These are phyloP conservation scores for Exophiala phaeomuriformis DNA, from an alignment of 2,329 filamentous ascomycete species.

Conservation along the genomic window DNA sequence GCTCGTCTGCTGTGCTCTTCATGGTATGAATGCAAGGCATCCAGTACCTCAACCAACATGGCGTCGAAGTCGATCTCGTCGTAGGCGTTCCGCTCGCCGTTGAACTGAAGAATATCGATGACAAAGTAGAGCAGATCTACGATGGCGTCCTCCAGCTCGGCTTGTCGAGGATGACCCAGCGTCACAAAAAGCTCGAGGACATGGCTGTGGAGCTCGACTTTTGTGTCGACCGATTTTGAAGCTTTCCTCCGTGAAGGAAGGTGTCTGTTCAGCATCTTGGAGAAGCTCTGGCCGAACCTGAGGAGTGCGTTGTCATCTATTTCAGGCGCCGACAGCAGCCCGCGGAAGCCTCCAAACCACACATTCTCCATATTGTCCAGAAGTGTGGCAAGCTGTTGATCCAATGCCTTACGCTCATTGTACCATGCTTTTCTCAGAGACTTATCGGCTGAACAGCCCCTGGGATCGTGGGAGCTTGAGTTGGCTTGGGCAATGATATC, in stretches of 20 bases:
- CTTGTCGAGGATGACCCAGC: slow-evolving; percentile 62
- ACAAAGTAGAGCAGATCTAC: slow-evolving; percentile 93
- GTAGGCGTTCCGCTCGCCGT: slow-evolving; percentile 91
- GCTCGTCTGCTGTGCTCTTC: slow-evolving; percentile 37
- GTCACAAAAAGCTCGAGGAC: slow-evolving; percentile 86
- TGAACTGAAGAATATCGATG: slow-evolving; percentile 91
- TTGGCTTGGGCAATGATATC: slow-evolving; percentile 80
- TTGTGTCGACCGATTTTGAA: slow-evolving; percentile 48
- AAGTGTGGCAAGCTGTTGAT: slow-evolving; percentile 67
- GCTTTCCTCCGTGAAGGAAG: slow-evolving; percentile 66
- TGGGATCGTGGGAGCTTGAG: slow-evolving; percentile 66
- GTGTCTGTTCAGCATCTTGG: slow-evolving; percentile 71
- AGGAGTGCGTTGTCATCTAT: slow-evolving; percentile 58
- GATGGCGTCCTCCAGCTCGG: slow-evolving; percentile 81
- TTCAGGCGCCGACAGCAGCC: slow-evolving; percentile 75
- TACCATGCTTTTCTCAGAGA: slow-evolving; percentile 80
- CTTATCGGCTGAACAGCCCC: slow-evolving; percentile 48
- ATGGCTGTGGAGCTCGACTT: slow-evolving; percentile 52
- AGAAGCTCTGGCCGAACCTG: slow-evolving; percentile 70
- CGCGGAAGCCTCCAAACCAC: slow-evolving; percentile 91
- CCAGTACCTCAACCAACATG: slow-evolving; percentile 81
- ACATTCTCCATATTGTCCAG: slow-evolving; percentile 81
- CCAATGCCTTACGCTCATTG: slow-evolving; percentile 73
- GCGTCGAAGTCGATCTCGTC: slow-evolving; percentile 94
- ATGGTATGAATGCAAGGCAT: slow-evolving; percentile 76